These are phyloP conservation scores for Conoideocrella luteorostrata DNA, from an alignment of 2,329 filamentous ascomycete species.

Conservation along the genomic window DNA sequence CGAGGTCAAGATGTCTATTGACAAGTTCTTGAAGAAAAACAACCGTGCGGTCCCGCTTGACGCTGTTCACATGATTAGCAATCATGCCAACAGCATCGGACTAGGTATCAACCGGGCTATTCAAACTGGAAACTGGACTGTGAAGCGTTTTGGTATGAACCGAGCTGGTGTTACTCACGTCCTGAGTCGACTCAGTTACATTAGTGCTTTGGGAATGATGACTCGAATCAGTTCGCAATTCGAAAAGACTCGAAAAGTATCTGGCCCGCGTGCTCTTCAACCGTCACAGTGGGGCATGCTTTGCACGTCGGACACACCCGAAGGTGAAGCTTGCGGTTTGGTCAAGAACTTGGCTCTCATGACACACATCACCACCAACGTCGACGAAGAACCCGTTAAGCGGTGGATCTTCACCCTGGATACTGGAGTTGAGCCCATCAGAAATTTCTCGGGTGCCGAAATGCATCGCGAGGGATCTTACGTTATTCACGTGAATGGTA, in stretches of 20 bases:
- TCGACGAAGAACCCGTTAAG: slow-evolving; percentile 84
- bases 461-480: slow-evolving; percentile 81
- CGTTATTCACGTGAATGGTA: slow-evolving; percentile 92
- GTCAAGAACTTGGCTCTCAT: slow-evolving; percentile 98
- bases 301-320: slow-evolving; percentile 92
- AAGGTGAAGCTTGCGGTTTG: slow-evolving; percentile 95
- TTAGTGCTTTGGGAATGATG: slow-evolving; percentile 98
- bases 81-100: slow-evolving; percentile 81
- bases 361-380: slow-evolving; percentile 98
- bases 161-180: slow-evolving; percentile 95
- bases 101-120: slow-evolving; percentile 93
- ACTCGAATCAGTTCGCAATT: slow-evolving; percentile 97
- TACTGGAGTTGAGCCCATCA: slow-evolving; percentile 72
- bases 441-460: slow-evolving; percentile 67
- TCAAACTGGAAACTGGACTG: slow-evolving; percentile 93
- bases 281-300: slow-evolving; percentile 98
- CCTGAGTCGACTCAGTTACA: slow-evolving; percentile 90
- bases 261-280: slow-evolving; percentile 88
- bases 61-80: slow-evolving; percentile 74
- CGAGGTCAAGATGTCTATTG: slow-evolving; percentile 86
- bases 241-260: slow-evolving; percentile 96
- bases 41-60: slow-evolving; percentile 85
- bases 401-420: slow-evolving; percentile 83
- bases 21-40: slow-evolving; percentile 92
- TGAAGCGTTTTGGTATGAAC: slow-evolving; percentile 99